Base-by-base conservation (phyloP, 1,284 basidiomycete species). In the Melanopsichium pennsylvanicum region DNA sequence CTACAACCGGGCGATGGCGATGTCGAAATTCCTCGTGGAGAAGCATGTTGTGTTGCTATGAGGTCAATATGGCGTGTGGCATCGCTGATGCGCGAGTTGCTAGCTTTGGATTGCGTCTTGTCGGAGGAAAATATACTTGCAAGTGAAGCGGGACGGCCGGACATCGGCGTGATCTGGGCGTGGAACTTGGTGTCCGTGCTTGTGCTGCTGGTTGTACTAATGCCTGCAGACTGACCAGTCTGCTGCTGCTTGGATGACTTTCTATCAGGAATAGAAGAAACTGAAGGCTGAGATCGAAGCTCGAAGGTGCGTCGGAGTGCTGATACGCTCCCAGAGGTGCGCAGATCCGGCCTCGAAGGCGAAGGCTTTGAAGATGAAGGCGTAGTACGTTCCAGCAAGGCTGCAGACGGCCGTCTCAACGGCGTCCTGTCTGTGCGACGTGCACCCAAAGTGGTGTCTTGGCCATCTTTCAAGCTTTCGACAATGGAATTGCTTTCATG, bases 91-190 rank as follows among this genome's bases (percentile, higher is more conserved):
- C 45, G 52, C 22, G 60, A 27, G 18, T 51, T 32, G 13, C 26
- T 18, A 3, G 42, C 38, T 7, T 42, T 38, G 1, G 38, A 46
- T 4, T 18, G 21, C 4, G 34, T 29, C 13, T 58, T 49, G 16
- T 27, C 16, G 10, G 59, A 50, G 3, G 59, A 55, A 31, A 76
- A 76, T 38, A 76, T 60, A 49, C 57, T 67, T 34, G 72, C 72
- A 2, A 76, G 56, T 22, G 74, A 72, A 2, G 45, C 55, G 12
- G 70, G 70, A 32, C 62, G 63, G 4, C 66, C 70, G 5, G 72
- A 54, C 13, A 73, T 37, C 16, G 71, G 61, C 21, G 56, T 49
- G 21, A 76, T 29, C 16, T 73, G 72, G 5, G 67, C 72, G 0
- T 58, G 51, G 55, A 73, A 76, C 2, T 70, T 72, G 12, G 56